These are phyloP conservation scores for Scutellaria minor DNA, from an alignment of 257 asterid genomes.

Conservation along the genomic window DNA sequence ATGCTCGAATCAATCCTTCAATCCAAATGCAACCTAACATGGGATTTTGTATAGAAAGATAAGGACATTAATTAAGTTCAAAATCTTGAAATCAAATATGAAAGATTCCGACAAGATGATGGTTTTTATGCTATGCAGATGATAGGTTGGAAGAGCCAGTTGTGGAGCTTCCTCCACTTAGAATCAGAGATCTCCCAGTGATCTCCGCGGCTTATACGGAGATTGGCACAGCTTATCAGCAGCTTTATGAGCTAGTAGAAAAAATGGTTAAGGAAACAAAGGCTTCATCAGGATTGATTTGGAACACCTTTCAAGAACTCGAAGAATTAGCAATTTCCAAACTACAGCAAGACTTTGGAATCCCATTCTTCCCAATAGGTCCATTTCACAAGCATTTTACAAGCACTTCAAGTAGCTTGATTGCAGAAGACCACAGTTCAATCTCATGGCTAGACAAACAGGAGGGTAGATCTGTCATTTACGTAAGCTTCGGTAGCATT, in stretches of 20 bases:
- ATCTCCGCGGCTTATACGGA: conserved; percentile 29
- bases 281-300: conserved; percentile 52
- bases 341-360: conserved; percentile 38
- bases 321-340: conserved; percentile 43
- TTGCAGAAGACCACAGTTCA: conserved; percentile 45
- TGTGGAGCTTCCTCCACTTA: conserved; percentile 52
- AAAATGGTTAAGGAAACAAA: conserved; percentile 42
- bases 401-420: conserved; percentile 41
- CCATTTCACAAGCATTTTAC: conserved; percentile 53
- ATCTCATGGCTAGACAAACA: conserved; percentile 58
- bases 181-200: conserved; percentile 49
- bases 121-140: conserved; percentile 27
- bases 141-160: conserved; percentile 43
- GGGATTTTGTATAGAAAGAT: background rate
- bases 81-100: background rate
- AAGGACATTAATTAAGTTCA: background rate
- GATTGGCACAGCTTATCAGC: background rate
- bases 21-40: background rate
- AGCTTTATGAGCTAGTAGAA: conserved; percentile 22
- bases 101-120: too few species aligned
- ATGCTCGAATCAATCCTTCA: background rate
- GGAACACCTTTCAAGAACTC: conserved; percentile 55
- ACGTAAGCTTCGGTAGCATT: conserved; percentile 53
- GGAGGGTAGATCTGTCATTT: conserved; percentile 44
- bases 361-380: conserved; percentile 51